Evolutionary conservation across 116 monocot genomes (phyloP).

Genomic region (Posidonia oceanica): DNA sequence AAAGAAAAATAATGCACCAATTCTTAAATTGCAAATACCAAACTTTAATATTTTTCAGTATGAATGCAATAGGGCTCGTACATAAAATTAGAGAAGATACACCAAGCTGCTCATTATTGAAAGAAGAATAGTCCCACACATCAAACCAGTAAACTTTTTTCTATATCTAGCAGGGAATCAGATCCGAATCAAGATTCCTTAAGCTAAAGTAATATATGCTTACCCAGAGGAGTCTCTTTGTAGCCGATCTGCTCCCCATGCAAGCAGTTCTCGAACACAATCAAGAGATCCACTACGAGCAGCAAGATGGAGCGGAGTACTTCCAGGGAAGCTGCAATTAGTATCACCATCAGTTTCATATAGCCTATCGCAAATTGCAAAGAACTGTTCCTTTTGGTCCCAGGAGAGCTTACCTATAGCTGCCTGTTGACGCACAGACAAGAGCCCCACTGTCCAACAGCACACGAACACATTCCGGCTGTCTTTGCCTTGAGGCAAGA

Average conservation of each 20-base stretch:
- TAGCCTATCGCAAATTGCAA: background rate
- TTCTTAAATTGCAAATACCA: no score
- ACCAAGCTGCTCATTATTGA: no score
- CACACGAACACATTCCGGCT: conserved; percentile 46
- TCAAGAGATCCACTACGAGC: conserved; percentile 75
- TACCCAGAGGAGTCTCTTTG: conserved; percentile 75
- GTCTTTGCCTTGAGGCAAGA: conserved; percentile 64
- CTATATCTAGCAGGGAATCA: no score
- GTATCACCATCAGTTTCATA: background rate
- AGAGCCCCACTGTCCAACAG: conserved; percentile 67
- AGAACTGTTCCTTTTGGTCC: no score
- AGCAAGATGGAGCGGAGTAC: conserved; percentile 82
- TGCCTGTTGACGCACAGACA: conserved; percentile 45
- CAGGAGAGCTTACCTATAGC: conserved; percentile 30
- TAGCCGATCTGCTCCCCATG: conserved; percentile 82
- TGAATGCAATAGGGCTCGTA: no score
- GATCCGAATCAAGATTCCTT: no score
- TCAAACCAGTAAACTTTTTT: no score
- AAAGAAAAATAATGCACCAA: no score
- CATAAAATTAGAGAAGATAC: no score
- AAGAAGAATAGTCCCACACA: no score
- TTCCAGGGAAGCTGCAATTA: conserved; percentile 58
- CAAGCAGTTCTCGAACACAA: conserved; percentile 66
- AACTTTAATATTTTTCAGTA: no score
- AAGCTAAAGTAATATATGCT: background rate